These are phyloP conservation scores for Paracorniculantispora psalliotae DNA, from an alignment of 2,329 filamentous ascomycete genomes.

Conservation along the genomic window DNA sequence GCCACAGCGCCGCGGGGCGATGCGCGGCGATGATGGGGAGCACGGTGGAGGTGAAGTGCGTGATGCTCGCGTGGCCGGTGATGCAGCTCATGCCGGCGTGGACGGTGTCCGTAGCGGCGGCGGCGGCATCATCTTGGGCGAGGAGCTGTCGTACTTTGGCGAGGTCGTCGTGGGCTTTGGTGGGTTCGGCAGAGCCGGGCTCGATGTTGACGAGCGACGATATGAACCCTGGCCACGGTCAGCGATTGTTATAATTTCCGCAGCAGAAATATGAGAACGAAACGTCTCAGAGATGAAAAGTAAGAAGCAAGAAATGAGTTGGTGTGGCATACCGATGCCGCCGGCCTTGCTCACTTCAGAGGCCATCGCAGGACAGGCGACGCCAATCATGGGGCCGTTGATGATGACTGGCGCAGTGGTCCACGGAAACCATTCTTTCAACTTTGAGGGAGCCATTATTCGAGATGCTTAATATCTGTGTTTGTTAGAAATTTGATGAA, in stretches of 20 bases:
- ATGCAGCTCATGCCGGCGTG: constrained; percentile 55
- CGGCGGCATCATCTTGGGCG: constrained; percentile 33
- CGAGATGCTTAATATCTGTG: not conserved
- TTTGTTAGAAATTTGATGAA: not conserved
- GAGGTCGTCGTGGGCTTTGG: constrained; percentile 29
- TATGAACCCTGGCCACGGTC: constrained; percentile 27
- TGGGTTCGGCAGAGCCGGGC: constrained; percentile 26
- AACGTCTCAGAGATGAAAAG: not conserved
- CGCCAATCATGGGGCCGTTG: constrained; percentile 34
- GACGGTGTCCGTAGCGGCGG: constrained; percentile 40
- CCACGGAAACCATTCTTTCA: constrained; percentile 28
- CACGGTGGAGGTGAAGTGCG: constrained; percentile 36
- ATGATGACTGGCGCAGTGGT: constrained; percentile 25
- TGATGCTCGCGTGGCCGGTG: constrained; percentile 43
- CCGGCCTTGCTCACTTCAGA: constrained; percentile 34
- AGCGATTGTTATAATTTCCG: not conserved
- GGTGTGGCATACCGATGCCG: constrained; percentile 28
- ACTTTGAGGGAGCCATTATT: constrained; percentile 22
- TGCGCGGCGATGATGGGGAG: constrained; percentile 48
- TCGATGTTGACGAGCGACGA: constrained; percentile 27
- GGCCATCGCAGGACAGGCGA: constrained; percentile 29
- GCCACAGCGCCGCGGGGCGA: constrained; percentile 57
- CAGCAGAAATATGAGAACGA: not conserved
- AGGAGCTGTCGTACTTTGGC: constrained; percentile 25
- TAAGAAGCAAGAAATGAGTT: not conserved